Evolutionary conservation across 306 rosid genomes (phyloP), one percentile per base, ranked within the genome.

Genomic region (Chamaecrista fasciculata): DNA sequence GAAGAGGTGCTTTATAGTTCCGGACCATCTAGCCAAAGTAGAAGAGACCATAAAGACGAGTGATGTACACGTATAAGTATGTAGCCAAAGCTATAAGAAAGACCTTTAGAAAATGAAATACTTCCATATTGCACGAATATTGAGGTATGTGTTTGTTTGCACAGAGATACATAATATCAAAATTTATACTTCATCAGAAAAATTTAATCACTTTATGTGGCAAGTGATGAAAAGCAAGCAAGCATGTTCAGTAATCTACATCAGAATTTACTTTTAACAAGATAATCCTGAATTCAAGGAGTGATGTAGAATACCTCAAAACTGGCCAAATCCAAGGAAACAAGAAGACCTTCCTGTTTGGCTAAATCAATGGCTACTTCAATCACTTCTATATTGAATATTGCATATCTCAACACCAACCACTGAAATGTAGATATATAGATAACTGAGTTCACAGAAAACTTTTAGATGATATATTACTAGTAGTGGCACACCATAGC

Each of bases 321-420:
- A 82, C 99, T 95, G 81, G 99, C 99, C 83, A 95, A 75, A 76
- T 95, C 99, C 87, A 95, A 62, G 31, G 99, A 91, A 80, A 95
- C 91, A 66, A 80, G 80, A 48, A 95, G 88, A 51, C 83, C 97
- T 79, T 89, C 97, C 76, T 85, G 85, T 76, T 91, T 95, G 78
- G 97, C 99, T 18, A 91, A 73, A 64, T n/a, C 67, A 69, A 91
- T 83, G 69, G 99, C 97, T 4, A 85, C 86, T 79, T 85, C 85
- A 81, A 91, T 95, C 73, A 89, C 88, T 71, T 95, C 97, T 79
- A 95, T 49, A 82, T 84, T 87, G 83, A 91, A 74, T 46, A 74
- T 71, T 21, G 87, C 84, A 69, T 86, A 89, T 76, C 99, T 91
- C 87, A 94, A 40, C 62, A 87, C 85, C 80, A 94, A 66, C 99